Base-by-base conservation (phyloP, 306 rosid genomes). In the Vachellia collinsii region DNA sequence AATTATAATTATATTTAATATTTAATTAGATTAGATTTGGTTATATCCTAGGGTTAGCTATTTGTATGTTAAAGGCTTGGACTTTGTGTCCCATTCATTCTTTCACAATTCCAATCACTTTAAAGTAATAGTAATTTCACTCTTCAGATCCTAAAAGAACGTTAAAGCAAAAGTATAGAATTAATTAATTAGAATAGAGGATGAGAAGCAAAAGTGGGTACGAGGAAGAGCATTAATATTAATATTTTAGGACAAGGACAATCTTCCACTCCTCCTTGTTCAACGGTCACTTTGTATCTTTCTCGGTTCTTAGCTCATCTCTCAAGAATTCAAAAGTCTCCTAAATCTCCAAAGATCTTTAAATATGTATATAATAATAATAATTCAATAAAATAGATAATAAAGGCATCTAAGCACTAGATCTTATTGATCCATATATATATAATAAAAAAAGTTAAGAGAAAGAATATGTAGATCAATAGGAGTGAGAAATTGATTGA, bases 181-280 rank as follows among this genome's bases (percentile, higher is more conserved):
- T 64, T 64, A 64, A 34, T 64, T 23, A 62, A 29, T 11, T 62
- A 3, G 11, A 64, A 36, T 14, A 6, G 10, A 64, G 9, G 44
- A 64, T 63, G 2, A 64, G 70, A 14, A 64, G 12, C 43, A 64
- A 64, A 64, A 16, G 70, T 36, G 20, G 9, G 70, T 64, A 37
- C 70, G 70, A 64, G 70, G 70, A 64, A 64, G 70, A 64, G 38
- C 9, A 64, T 36, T 64, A 64, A 25, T 62, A 62, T 56, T 53
- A 53, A 9, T 56, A n/a, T 56, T 56, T n/a, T 9, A 56, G 63
- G 8, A 56, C 63, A n/a, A 8, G 63, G 63, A 2, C 63, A 19
- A 56, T 56, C 63, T 20, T 69, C 85, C 87, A 87, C 88, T 73
- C 70, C 83, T 79, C 80, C 82, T 87, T 73, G 88, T 85, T 85